Conservation (phyloP, 805 yeast species). For the Schizosaccharomyces osmophilus region DNA sequence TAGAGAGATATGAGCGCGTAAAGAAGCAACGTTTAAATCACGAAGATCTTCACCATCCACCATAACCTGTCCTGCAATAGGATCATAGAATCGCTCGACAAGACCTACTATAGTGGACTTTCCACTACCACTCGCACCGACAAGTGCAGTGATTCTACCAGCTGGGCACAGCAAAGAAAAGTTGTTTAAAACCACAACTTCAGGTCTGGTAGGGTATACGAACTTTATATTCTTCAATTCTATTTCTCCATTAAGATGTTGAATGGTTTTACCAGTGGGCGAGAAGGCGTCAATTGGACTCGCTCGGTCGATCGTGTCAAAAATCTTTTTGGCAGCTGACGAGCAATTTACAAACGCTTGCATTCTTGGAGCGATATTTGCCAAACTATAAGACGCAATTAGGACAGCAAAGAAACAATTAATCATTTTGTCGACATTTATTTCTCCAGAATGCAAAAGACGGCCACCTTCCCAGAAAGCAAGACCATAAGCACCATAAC, state of each 20-base stretch:
- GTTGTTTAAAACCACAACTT: slow-evolving; percentile 11
- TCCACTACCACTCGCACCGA: slow-evolving; percentile 55
- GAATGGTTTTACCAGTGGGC: slow-evolving; percentile 9
- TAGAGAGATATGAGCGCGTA: slow-evolving; percentile 30
- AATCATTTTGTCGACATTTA: slow-evolving; percentile 15
- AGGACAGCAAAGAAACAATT: slow-evolving; percentile 12
- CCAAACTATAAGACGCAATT: slow-evolving; percentile 17
- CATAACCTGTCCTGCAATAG: slow-evolving; percentile 22
- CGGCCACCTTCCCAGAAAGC: slow-evolving; percentile 23
- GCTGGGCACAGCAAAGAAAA: slow-evolving; percentile 26
- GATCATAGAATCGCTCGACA: slow-evolving; percentile 33
- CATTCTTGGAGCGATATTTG: slow-evolving; percentile 19
- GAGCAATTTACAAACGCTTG: slow-evolving; percentile 17
- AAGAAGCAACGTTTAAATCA: slow-evolving; percentile 26
- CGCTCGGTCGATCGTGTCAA: slow-evolving; percentile 20
- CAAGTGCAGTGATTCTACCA: slow-evolving; percentile 68
- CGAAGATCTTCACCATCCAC: slow-evolving; percentile 26
- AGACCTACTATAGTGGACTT: slow-evolving; percentile 24
- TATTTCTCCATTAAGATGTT: slow-evolving; percentile 18
- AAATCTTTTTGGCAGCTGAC: slow-evolving; percentile 19
- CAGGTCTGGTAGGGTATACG: slow-evolving; percentile 14
- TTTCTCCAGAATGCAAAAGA: slow-evolving; percentile 13
- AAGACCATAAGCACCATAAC: slow-evolving; percentile 18
- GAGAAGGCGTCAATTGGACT: slow-evolving; percentile 17
- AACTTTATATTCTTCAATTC: slow-evolving; percentile 10